These are phyloP conservation scores for Annulohypoxylon truncatum DNA, from an alignment of 2,329 filamentous ascomycete species.

Conservation along the genomic window DNA sequence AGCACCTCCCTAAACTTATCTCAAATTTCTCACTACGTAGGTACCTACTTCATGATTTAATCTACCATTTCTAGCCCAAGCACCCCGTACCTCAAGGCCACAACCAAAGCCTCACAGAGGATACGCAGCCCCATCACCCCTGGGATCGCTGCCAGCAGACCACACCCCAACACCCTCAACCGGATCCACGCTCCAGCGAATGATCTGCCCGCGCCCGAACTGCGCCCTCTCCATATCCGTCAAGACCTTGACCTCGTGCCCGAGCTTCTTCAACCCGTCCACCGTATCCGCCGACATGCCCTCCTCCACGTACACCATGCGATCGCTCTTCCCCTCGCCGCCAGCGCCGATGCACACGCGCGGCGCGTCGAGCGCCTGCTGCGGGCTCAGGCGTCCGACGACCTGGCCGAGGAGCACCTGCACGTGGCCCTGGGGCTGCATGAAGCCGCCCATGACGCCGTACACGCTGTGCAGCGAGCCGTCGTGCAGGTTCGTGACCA, in stretches of 20 bases:
- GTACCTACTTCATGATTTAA: background rate
- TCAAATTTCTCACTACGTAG: background rate
- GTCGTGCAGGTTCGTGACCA: slow-evolving; percentile 83
- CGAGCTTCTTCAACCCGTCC: slow-evolving; percentile 73
- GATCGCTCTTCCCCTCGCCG: slow-evolving; percentile 60
- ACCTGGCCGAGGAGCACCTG: slow-evolving; percentile 93
- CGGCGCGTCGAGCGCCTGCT: slow-evolving; percentile 90
- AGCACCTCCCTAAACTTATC: background rate
- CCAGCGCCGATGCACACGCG: slow-evolving; percentile 87
- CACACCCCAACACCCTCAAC: slow-evolving; percentile 78
- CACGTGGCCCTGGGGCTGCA: slow-evolving; percentile 97
- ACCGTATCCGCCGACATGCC: slow-evolving; percentile 78
- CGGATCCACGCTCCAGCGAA: slow-evolving; percentile 77
- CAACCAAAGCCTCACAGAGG: slow-evolving; percentile 56
- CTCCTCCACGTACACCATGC: slow-evolving; percentile 82
- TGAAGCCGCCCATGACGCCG: slow-evolving; percentile 98
- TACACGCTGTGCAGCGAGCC: slow-evolving; percentile 84
- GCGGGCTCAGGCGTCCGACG: slow-evolving; percentile 82
- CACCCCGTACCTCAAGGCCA: background rate
- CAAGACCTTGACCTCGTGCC: slow-evolving; percentile 78
- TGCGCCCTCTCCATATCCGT: slow-evolving; percentile 71
- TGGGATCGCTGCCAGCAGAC: slow-evolving; percentile 88
- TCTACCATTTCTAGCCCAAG: too few species aligned
- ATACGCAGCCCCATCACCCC: slow-evolving; percentile 82
- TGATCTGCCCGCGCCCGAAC: slow-evolving; percentile 91